Conservation (phyloP, 257 asterid species). For the Nicotiana tomentosiformis region DNA sequence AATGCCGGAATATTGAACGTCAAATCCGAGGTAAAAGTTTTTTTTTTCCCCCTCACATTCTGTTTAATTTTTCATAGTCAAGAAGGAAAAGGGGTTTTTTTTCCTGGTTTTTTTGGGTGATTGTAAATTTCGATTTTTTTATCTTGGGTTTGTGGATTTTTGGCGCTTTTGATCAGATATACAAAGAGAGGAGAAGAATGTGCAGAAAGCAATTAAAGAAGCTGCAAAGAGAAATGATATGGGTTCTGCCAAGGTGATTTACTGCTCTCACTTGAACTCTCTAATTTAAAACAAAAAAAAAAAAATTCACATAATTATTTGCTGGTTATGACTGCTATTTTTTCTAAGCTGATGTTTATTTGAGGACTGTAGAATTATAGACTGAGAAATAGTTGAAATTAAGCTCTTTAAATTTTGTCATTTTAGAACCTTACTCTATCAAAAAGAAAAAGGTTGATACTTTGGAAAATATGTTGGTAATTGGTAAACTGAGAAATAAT, state of each 20-base stretch:
- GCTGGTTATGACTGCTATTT: not conserved
- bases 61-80: not conserved
- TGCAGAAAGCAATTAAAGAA: slow-evolving; percentile 92
- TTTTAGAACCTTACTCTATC: too few species aligned
- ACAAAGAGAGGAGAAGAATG: slow-evolving; percentile 89
- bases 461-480: not conserved
- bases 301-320: not conserved
- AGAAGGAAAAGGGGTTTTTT: not conserved
- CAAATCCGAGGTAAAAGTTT: slow-evolving; percentile 68
- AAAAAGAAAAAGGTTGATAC: too few species aligned
- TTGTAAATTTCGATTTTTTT: not conserved
- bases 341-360: not conserved
- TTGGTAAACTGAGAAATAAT: not conserved
- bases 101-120: not conserved
- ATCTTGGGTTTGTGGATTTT: not conserved
- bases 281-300: not conserved
- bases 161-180: slow-evolving; percentile 52
- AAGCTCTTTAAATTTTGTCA: not conserved
- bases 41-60: not conserved
- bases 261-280: not conserved
- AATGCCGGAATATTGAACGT: slow-evolving; percentile 87
- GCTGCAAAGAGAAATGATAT: slow-evolving; percentile 94
- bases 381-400: not conserved
- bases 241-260: slow-evolving; percentile 90
- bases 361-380: not conserved